Conservation (phyloP, 2,329 filamentous ascomycete genomes). For the Biscogniauxia sp. region DNA sequence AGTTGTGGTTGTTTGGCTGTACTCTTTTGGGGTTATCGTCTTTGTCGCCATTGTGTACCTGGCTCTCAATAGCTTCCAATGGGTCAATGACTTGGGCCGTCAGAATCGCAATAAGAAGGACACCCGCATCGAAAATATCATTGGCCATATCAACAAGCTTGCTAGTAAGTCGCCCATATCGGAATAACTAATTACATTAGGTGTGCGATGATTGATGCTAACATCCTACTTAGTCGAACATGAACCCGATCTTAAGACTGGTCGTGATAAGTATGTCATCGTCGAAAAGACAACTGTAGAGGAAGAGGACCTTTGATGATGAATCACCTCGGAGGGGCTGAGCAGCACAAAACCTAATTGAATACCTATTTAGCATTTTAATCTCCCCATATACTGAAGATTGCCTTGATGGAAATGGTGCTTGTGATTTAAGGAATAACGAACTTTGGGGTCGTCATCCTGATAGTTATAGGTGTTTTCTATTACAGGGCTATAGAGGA, state of each 20-base stretch:
- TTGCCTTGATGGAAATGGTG: too few species aligned
- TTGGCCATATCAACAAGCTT: slow-evolving; percentile 62
- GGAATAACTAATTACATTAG: not conserved
- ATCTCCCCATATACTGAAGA: too few species aligned
- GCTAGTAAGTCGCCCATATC: slow-evolving; percentile 34
- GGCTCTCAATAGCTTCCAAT: slow-evolving; percentile 56
- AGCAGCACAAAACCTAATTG: too few species aligned
- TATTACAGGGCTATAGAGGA: too few species aligned
- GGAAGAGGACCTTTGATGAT: slow-evolving; percentile 26
- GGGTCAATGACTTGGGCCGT: slow-evolving; percentile 59
- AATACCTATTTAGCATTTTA: too few species aligned
- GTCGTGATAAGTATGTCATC: slow-evolving; percentile 26
- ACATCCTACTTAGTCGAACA: slow-evolving; percentile 25
- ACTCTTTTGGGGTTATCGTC: slow-evolving; percentile 65
- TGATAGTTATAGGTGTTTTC: too few species aligned
- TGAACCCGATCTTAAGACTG: slow-evolving; percentile 25
- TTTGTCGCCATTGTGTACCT: slow-evolving; percentile 65
- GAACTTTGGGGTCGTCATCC: too few species aligned
- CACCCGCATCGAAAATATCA: slow-evolving; percentile 64
- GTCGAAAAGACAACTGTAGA: slow-evolving; percentile 30
- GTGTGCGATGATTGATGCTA: slow-evolving; percentile 1
- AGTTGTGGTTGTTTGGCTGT: slow-evolving; percentile 63
- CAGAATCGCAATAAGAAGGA: slow-evolving; percentile 61
- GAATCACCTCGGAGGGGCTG: too few species aligned
- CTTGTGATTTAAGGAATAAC: too few species aligned